Evolutionary conservation across 768 basidiomycete species (phyloP).

Genomic region (Phylloporus rhodoxanthus): DNA sequence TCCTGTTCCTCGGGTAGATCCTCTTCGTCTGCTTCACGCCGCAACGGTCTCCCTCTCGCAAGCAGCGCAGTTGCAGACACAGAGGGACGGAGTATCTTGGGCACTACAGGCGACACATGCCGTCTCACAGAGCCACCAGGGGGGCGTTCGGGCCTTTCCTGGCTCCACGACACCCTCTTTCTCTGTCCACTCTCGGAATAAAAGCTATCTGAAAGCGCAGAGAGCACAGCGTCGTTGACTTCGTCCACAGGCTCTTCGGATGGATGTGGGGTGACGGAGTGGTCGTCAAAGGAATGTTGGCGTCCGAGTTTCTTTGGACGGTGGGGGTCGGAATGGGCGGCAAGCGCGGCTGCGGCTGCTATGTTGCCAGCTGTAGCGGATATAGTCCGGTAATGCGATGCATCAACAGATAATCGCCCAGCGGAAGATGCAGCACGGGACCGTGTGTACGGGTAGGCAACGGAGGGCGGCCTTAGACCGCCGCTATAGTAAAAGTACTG

Average conservation of each 20-base stretch:
- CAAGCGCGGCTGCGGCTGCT: constrained; percentile 64
- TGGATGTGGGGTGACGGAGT: constrained; percentile 9
- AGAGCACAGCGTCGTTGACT: constrained; percentile 46
- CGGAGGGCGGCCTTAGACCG: constrained; percentile 30
- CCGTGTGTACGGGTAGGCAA: constrained; percentile 35
- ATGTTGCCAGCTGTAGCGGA: constrained; percentile 68
- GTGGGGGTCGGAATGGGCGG: constrained; percentile 52
- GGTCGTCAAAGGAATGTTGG: constrained; percentile 18
- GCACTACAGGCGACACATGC: constrained; percentile 31
- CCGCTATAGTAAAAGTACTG: constrained; percentile 80
- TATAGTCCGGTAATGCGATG: constrained; percentile 62
- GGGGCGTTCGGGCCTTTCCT: constrained; percentile 52
- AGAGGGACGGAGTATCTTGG: constrained; percentile 27
- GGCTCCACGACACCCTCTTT: constrained; percentile 66
- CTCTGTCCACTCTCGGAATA: constrained; percentile 63
- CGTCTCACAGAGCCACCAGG: constrained; percentile 39
- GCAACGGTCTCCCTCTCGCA: constrained; percentile 42
- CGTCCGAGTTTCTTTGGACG: constrained; percentile 26
- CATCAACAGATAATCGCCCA: constrained; percentile 48
- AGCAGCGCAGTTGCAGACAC: constrained; percentile 16
- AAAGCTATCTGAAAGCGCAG: constrained; percentile 66
- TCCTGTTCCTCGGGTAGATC: constrained; percentile 18
- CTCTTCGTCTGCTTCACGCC: constrained; percentile 32
- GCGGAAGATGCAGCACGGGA: constrained; percentile 39
- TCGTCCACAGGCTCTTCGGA: constrained; percentile 34